Evolutionary conservation across 805 yeast genomes (phyloP), one percentile per base, ranked within the genome.

Genomic region (Saturnispora ahearnii): DNA sequence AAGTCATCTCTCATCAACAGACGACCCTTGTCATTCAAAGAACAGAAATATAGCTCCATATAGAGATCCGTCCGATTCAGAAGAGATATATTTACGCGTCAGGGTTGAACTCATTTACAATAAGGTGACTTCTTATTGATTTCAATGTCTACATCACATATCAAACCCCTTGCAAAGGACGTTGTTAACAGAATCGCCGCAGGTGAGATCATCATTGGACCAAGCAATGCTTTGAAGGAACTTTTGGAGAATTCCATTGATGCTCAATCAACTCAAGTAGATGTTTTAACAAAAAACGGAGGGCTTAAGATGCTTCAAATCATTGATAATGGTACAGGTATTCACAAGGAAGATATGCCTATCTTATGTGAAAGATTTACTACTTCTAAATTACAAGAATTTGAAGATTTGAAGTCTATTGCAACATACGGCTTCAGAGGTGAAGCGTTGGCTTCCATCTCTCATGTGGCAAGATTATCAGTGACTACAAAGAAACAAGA

Each of bases 151-250:
- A 6, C 29, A n/a, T 41, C 36, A 18, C 51, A 61, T 6, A 64
- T 64, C 32, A 54, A 55, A 18, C 65, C 66, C 15, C 73, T 91
- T 24, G 93, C 84, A 42, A 69, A 69, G 13, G 63, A 78, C 2
- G 97, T 90, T 21, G 86, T 93, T 45, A 90, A 89, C 63, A 78
- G 83, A 53, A 93, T 93, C 28, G 99, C 99, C 0, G 99, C 99
- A 1, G 99, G 99, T 0, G 98, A 93, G 68, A 87, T 93, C 66
- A 87, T 93, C 51, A 77, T 90, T 28, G 91, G 90, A 4, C 98
- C 99, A 0, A 85, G 91, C 5, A 93, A 91, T 63, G 99, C 99
- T 0, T 69, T 93, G 40, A 93, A 93, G 62, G 99, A 93, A 64
- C 70, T 93, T 70, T 69, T 93, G 53, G 99, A 93, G 67, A 93